Evolutionary conservation across 768 basidiomycete genomes (phyloP).

Genomic region (Clathrus columnatus): DNA sequence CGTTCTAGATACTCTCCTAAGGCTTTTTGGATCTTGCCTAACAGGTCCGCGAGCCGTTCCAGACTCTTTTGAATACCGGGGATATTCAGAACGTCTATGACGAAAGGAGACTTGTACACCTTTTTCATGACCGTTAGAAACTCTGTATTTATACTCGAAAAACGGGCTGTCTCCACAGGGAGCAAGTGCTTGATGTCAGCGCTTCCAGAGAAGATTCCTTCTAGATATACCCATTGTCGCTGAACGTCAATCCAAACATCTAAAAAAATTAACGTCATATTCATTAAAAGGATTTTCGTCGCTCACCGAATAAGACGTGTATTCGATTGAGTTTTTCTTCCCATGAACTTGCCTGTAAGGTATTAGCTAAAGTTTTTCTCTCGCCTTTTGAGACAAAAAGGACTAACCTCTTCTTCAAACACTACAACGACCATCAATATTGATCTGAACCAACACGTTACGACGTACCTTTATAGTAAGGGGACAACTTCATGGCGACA

Average conservation of each 20-base stretch:
- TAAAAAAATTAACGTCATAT: slow-evolving; percentile 23
- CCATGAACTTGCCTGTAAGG: slow-evolving; percentile 76
- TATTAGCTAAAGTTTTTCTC: too few species aligned
- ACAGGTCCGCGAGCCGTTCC: slow-evolving; percentile 89
- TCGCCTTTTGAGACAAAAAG: slow-evolving; percentile 13
- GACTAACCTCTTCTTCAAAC: slow-evolving; percentile 72
- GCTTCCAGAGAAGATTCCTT: slow-evolving; percentile 99
- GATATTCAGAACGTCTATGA: slow-evolving; percentile 95
- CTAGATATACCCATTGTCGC: slow-evolving; percentile 98
- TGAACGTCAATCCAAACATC: slow-evolving; percentile 99
- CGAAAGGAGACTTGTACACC: slow-evolving; percentile 97
- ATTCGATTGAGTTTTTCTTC: slow-evolving; percentile 95
- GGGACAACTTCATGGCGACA: slow-evolving; percentile 94
- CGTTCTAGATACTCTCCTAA: slow-evolving; percentile 98
- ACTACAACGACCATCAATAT: slow-evolving; percentile 33
- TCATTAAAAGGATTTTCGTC: background rate
- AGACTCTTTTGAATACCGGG: slow-evolving; percentile 93
- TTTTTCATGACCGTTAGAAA: slow-evolving; percentile 99
- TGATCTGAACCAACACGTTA: background rate
- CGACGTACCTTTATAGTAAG: slow-evolving; percentile 85
- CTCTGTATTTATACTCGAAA: slow-evolving; percentile 97
- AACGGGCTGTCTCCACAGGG: slow-evolving; percentile 94
- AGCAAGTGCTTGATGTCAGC: slow-evolving; percentile 99
- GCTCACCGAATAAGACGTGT: slow-evolving; percentile 86
- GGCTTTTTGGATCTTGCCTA: slow-evolving; percentile 99